Evolutionary conservation across 2,329 filamentous ascomycete species (phyloP).

Genomic region (Didymella keratinophila): DNA sequence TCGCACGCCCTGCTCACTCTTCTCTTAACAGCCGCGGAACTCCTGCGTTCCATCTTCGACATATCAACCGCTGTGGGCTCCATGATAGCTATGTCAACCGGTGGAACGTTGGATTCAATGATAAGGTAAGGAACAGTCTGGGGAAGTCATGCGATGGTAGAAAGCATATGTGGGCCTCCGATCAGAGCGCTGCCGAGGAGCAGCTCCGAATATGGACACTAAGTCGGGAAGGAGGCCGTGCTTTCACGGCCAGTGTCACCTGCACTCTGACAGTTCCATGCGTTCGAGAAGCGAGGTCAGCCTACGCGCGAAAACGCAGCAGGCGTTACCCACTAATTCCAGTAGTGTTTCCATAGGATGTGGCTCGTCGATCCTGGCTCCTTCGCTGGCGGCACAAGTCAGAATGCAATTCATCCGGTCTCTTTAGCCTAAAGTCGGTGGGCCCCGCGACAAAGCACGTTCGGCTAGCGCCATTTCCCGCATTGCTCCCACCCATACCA

Average conservation of each 20-base stretch:
- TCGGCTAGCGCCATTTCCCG: conserved; percentile 16
- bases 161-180: conserved; percentile 48
- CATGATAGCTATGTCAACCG: conserved; percentile 33
- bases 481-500: conserved; percentile 13
- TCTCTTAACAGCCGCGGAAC: conserved; percentile 73
- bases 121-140: conserved; percentile 30
- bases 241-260: conserved; percentile 40
- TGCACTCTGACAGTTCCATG: conserved; percentile 50
- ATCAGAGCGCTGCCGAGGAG: conserved; percentile 44
- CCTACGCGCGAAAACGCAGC: conserved; percentile 41
- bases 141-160: conserved; percentile 47
- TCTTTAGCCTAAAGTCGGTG: conserved; percentile 28
- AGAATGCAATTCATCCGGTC: conserved; percentile 19
- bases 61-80: conserved; percentile 37
- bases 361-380: conserved; percentile 40
- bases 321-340: conserved; percentile 43
- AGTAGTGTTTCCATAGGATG: conserved; percentile 26
- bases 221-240: conserved; percentile 35
- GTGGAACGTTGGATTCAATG: conserved; percentile 19
- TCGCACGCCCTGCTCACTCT: conserved; percentile 94
- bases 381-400: conserved; percentile 19
- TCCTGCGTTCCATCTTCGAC: conserved; percentile 44
- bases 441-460: conserved; percentile 14
- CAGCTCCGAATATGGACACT: conserved; percentile 38
- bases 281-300: conserved; percentile 51